Conservation (phyloP, 768 basidiomycete species). For the Jaapia argillacea region DNA sequence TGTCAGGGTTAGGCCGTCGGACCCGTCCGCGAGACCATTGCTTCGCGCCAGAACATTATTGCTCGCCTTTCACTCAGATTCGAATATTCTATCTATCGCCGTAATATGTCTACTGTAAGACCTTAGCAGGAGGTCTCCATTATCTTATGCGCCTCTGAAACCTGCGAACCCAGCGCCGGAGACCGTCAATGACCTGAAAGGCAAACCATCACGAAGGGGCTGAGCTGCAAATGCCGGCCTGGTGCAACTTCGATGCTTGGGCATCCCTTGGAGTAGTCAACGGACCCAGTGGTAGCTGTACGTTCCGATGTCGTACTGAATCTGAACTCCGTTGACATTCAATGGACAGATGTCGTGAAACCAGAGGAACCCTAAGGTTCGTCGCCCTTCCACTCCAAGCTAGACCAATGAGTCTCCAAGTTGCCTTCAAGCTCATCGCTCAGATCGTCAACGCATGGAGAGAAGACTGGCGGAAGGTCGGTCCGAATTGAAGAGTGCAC, state of each 20-base stretch:
- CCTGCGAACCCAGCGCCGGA: too few relatives aligned
- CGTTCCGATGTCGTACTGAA: slow-evolving; percentile 8
- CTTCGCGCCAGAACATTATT: slow-evolving; percentile 17
- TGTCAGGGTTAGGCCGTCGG: slow-evolving; percentile 28
- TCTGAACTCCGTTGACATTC: slow-evolving; percentile 5
- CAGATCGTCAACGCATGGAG: neutral
- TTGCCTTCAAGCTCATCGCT: neutral
- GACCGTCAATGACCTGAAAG: too few relatives aligned
- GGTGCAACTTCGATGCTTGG: slow-evolving; percentile 5
- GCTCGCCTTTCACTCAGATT: too few relatives aligned
- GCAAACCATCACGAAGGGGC: too few relatives aligned
- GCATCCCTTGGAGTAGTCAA: slow-evolving; percentile 25
- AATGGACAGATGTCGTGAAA: neutral
- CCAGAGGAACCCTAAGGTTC: neutral
- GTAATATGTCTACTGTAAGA: too few relatives aligned
- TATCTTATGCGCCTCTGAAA: too few relatives aligned
- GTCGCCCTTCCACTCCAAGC: neutral
- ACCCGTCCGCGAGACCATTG: slow-evolving; percentile 25
- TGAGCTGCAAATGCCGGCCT: neutral
- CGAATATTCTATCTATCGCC: too few relatives aligned
- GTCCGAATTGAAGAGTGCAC: neutral
- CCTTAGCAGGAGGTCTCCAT: too few relatives aligned
- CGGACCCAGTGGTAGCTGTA: slow-evolving; percentile 24
- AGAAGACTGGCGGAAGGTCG: neutral
- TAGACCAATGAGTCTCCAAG: neutral